These are phyloP conservation scores for Malassezia arunalokei DNA, from an alignment of 1,284 basidiomycete species.

Conservation along the genomic window DNA sequence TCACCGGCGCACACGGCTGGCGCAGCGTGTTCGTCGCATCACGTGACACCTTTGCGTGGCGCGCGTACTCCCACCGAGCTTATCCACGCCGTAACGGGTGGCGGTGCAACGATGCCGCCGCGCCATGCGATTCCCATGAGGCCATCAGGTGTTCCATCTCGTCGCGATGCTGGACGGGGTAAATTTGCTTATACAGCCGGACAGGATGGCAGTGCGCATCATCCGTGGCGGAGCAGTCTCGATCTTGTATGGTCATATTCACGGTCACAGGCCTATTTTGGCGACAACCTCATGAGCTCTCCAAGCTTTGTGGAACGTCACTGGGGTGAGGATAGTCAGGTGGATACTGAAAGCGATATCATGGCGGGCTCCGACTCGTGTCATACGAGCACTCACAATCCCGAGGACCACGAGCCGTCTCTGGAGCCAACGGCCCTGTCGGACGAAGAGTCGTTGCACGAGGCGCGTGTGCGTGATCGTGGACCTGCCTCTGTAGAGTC, in stretches of 20 bases:
- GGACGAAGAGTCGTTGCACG: neutral
- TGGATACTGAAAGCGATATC: slow-evolving; percentile 15
- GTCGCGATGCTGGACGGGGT: neutral
- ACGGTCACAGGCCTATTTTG: slow-evolving; percentile 44
- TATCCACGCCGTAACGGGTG: too few species aligned
- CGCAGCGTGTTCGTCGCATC: too few species aligned
- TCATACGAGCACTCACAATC: slow-evolving; percentile 16
- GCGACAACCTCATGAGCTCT: slow-evolving; percentile 43
- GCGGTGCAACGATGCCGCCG: slow-evolving; percentile 1
- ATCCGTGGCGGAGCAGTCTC: slow-evolving; percentile 32
- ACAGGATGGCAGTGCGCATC: slow-evolving; percentile 3
- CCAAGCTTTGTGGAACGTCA: slow-evolving; percentile 38
- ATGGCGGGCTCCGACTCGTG: slow-evolving; percentile 21
- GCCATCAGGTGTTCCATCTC: neutral
- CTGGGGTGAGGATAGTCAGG: slow-evolving; percentile 23
- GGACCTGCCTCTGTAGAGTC: neutral
- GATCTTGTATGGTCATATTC: slow-evolving; percentile 45
- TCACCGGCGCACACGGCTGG: too few species aligned
- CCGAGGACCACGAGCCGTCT: slow-evolving; percentile 14
- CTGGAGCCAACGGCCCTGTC: neutral
- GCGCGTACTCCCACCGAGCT: too few species aligned
- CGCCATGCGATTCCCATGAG: slow-evolving; percentile 15
- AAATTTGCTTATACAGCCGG: neutral
- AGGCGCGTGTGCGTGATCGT: slow-evolving; percentile 11
- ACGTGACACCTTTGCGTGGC: too few species aligned